These are phyloP conservation scores for Melaleuca quinquenervia DNA, from an alignment of 345 rosid genomes.

Conservation along the genomic window DNA sequence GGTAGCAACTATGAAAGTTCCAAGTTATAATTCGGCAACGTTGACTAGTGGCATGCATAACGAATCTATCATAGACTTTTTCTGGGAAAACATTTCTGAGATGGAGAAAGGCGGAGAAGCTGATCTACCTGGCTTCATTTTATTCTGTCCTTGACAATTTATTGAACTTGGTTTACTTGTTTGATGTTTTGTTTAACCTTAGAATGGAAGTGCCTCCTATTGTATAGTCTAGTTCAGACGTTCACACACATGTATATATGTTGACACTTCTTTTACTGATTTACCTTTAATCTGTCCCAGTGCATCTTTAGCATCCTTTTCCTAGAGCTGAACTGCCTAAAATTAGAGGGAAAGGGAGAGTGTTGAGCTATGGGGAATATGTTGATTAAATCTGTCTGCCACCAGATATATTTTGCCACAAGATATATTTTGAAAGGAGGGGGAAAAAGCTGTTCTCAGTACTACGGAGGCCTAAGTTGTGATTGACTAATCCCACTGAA, in stretches of 20 bases:
- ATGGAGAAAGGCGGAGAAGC: not conserved
- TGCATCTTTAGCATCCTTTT: not conserved
- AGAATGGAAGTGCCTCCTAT: not conserved
- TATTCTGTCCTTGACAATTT: not conserved
- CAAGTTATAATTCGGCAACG: not conserved
- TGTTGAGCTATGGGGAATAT: not conserved
- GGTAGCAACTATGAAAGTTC: not conserved
- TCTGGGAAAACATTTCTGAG: not conserved
- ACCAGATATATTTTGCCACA: not conserved
- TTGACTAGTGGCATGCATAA: not conserved
- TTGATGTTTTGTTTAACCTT: not conserved
- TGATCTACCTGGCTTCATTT: not conserved
- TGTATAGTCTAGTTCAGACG: not conserved
- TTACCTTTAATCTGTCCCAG: not conserved
- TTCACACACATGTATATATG: not conserved
- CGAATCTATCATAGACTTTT: not conserved
- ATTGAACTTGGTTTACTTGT: not conserved
- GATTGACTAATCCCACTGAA: not conserved
- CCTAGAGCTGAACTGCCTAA: not conserved
- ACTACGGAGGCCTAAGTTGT: not conserved
- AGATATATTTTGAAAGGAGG: not conserved
- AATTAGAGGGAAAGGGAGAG: not conserved
- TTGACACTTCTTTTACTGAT: not conserved
- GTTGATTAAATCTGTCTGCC: not conserved
- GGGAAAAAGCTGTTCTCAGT: not conserved